A percentile compares a stretch with the other conserved stretches of the same genome.
Conservation (phyloP, 257 asterid genomes). For the Plantago elongata region DNA sequence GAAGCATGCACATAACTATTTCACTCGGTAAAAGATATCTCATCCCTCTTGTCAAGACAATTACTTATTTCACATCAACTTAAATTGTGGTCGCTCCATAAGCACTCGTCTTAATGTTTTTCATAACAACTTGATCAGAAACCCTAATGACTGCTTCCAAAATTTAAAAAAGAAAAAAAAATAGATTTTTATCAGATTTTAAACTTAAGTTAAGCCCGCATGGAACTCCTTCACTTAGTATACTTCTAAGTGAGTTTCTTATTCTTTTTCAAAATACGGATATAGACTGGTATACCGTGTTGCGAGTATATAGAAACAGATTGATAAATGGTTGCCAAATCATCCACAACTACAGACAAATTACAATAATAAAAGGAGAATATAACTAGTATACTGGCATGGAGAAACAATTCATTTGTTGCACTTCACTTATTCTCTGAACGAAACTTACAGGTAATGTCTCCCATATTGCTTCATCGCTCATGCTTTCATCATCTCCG, state of each 20-base stretch:
- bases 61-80: too few relatives aligned
- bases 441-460: slow-evolving; percentile 85
- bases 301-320: too few relatives aligned
- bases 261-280: neutral
- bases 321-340: too few relatives aligned
- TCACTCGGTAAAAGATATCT: slow-evolving; percentile 1
- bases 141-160: too few relatives aligned
- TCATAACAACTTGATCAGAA: too few relatives aligned
- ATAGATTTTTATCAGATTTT: neutral
- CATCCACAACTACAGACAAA: too few relatives aligned
- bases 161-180: too few relatives aligned
- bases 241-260: neutral
- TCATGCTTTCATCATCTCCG: slow-evolving; percentile 91
- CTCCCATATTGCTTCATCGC: slow-evolving; percentile 94
- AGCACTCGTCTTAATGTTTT: too few relatives aligned
- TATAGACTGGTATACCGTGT: neutral
- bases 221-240: slow-evolving; percentile 8
- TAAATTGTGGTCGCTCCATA: too few relatives aligned
- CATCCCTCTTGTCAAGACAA: too few relatives aligned
- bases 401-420: neutral
- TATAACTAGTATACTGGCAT: neutral
- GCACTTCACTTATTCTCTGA: slow-evolving; percentile 10
- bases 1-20: slow-evolving; percentile 1
- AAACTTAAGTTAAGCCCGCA: neutral
- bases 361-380: too few relatives aligned